Base-by-base conservation (phyloP, 495 filamentous ascomycete species). In the Lepraria neglecta region DNA sequence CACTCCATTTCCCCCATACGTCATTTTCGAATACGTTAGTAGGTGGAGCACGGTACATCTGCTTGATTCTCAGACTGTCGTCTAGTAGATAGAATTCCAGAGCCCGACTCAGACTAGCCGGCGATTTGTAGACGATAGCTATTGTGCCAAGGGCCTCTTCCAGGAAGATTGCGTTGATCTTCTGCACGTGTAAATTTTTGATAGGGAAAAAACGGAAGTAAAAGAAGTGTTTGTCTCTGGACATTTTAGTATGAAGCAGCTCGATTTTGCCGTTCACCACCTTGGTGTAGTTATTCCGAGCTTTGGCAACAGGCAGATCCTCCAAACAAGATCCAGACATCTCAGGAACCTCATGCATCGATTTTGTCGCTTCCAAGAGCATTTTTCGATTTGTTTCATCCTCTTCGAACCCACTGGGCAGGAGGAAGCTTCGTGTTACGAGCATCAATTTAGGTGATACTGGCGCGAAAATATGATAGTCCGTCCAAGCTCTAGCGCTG, bases 391-490 rank as follows among this genome's bases (percentile, higher is more conserved):
- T 52, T 7, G 31, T 15, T 31, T 65, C 51, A 24, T 64, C 51
- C 12, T 51, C 55, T 28, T 71, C 67, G 56, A 65, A 64, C 15
- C 56, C 53, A 10, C 43, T 42, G 6, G 67, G 67, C 6, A 76
- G 53, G 15, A 71, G 31, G 30, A 61, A 58, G 38, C 64, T 70
- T 43, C 80, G 68, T 15, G 81, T 68, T 12, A 83, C 68, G 27
- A 82, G 73, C 64, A 82, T 74, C 12, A 83, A 61, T 57, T 69
- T 74, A 0, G 80, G 77, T 2, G 80, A 77, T n/a, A 83, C 63
- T 4, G 77, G 76, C 4, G 75, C 74, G 62, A 83, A 76, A 9
- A 67, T 60, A 54, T 83, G 79, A 31, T 74, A 71, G 9, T 73
- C 70, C 1, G 73, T 75, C 27, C 67, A 76, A 27, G 7, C n/a